A percentile compares a stretch with the other conserved stretches of the same genome.
Conservation (phyloP, 148 eudicot species). For the Gaultheria prostrata region DNA sequence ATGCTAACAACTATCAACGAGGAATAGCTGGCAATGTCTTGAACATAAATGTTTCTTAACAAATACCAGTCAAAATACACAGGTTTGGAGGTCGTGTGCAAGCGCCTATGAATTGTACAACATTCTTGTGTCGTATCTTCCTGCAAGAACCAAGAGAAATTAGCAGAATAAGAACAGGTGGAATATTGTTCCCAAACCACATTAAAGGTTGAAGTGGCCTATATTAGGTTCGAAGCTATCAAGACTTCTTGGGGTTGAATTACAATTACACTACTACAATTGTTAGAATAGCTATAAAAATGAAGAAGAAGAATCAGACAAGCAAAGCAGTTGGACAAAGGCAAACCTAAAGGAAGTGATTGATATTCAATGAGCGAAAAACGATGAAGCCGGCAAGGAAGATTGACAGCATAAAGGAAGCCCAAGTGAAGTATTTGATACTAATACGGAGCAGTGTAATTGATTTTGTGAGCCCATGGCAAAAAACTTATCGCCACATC, state of each 20-base stretch:
- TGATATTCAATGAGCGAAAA: not conserved
- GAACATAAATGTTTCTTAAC: not conserved
- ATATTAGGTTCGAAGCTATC: not conserved
- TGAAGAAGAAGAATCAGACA: not conserved
- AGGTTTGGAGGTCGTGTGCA: slow-evolving; percentile 50
- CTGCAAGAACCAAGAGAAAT: slow-evolving; percentile 37
- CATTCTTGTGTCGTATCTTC: slow-evolving; percentile 62
- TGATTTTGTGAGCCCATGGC: not conserved
- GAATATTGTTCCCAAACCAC: slow-evolving; percentile 11
- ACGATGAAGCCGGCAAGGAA: not conserved
- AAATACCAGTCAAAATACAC: slow-evolving; percentile 57
- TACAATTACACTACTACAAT: not conserved
- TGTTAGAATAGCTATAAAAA: not conserved
- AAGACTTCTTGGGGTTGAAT: not conserved
- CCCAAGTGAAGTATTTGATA: not conserved
- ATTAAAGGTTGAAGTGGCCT: not conserved
- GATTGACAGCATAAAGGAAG: not conserved
- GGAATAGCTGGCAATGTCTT: not conserved
- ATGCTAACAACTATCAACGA: not conserved
- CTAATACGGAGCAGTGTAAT: not conserved
- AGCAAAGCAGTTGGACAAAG: not conserved
- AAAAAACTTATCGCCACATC: not conserved
- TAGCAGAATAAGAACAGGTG: slow-evolving; percentile 16
- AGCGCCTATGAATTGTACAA: slow-evolving; percentile 66
- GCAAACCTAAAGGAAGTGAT: not conserved